Evolutionary conservation across 352 stramenopile species (phyloP).

Genomic region (Globisporangium rhizosaccharum): DNA sequence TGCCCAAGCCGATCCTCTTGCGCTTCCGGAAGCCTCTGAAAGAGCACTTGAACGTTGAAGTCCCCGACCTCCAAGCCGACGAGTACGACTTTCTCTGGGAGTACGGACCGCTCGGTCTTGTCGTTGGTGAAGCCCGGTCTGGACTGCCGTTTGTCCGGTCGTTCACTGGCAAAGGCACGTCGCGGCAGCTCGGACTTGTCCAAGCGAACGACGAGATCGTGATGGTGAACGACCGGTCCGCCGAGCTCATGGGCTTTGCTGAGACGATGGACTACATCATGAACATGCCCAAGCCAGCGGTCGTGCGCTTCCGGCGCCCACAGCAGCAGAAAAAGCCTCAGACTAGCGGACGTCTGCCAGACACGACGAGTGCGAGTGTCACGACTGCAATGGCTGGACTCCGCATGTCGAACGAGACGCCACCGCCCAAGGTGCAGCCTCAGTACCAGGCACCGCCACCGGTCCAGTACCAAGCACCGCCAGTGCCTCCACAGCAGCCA

Average conservation of each 20-base stretch:
- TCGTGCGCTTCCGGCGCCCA: slow-evolving; percentile 62
- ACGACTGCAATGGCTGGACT: slow-evolving; percentile 2
- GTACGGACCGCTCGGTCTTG: slow-evolving; percentile 64
- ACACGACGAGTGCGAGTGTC: not conserved
- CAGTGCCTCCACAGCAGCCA: slow-evolving; percentile 15
- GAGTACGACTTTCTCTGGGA: slow-evolving; percentile 87
- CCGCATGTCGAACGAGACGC: slow-evolving; percentile 4
- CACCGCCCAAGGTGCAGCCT: slow-evolving; percentile 9
- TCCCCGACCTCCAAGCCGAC: slow-evolving; percentile 46
- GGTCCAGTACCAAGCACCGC: slow-evolving; percentile 1
- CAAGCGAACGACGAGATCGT: slow-evolving; percentile 79
- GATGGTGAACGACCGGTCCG: slow-evolving; percentile 63
- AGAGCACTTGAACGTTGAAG: slow-evolving; percentile 39
- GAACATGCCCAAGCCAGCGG: slow-evolving; percentile 74
- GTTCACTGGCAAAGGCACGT: slow-evolving; percentile 79
- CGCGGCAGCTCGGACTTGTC: slow-evolving; percentile 56
- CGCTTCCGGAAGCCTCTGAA: slow-evolving; percentile 59
- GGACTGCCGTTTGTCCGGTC: slow-evolving; percentile 72
- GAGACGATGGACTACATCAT: slow-evolving; percentile 85
- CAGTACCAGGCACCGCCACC: slow-evolving; percentile 20
- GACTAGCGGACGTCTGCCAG: not conserved
- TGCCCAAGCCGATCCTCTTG: slow-evolving; percentile 76
- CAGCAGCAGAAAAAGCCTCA: not conserved
- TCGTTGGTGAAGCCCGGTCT: slow-evolving; percentile 48
- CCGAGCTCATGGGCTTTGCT: slow-evolving; percentile 52